Percentiles rank a stretch among this genome's conserved stretches.
Conservation (phyloP, 495 filamentous ascomycete genomes). For the Lindgomyces ingoldianus region DNA sequence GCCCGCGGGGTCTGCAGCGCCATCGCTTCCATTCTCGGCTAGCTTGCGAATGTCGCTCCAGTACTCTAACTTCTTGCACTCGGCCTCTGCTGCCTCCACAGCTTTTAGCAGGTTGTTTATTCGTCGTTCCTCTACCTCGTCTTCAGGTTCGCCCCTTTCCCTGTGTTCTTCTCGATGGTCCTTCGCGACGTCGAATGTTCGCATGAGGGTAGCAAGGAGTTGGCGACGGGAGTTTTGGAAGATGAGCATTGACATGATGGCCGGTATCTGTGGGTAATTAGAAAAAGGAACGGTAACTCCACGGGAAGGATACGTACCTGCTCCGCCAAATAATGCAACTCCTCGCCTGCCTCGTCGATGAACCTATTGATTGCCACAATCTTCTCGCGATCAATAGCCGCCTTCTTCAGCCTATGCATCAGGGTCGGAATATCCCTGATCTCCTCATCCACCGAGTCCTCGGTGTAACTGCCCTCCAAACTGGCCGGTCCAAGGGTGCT, state of each 20-base stretch:
- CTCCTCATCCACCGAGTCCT: slow-evolving; percentile 50
- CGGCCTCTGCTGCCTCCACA: slow-evolving; percentile 63
- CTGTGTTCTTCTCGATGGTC: slow-evolving; percentile 43
- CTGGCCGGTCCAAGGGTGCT: slow-evolving; percentile 29
- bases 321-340: slow-evolving; percentile 73
- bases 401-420: slow-evolving; percentile 61
- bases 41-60: slow-evolving; percentile 73
- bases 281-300: slow-evolving; percentile 5
- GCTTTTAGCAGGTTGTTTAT: slow-evolving; percentile 59
- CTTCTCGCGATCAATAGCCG: slow-evolving; percentile 87
- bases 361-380: slow-evolving; percentile 78
- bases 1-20: slow-evolving; percentile 44
- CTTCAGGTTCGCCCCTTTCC: slow-evolving; percentile 31
- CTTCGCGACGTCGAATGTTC: slow-evolving; percentile 57
- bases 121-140: slow-evolving; percentile 40
- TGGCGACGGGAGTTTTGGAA: slow-evolving; percentile 85
- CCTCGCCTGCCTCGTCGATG: slow-evolving; percentile 74
- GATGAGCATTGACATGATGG: slow-evolving; percentile 81
- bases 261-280: slow-evolving; percentile 60
- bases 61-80: slow-evolving; percentile 68
- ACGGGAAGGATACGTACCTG: slow-evolving; percentile 47
- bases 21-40: slow-evolving; percentile 55
- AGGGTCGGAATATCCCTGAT: slow-evolving; percentile 68
- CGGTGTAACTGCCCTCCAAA: background rate
- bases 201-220: slow-evolving; percentile 67